These are phyloP conservation scores for Cicer pinnatifidum DNA, from an alignment of 306 rosid genomes.

Conservation along the genomic window DNA sequence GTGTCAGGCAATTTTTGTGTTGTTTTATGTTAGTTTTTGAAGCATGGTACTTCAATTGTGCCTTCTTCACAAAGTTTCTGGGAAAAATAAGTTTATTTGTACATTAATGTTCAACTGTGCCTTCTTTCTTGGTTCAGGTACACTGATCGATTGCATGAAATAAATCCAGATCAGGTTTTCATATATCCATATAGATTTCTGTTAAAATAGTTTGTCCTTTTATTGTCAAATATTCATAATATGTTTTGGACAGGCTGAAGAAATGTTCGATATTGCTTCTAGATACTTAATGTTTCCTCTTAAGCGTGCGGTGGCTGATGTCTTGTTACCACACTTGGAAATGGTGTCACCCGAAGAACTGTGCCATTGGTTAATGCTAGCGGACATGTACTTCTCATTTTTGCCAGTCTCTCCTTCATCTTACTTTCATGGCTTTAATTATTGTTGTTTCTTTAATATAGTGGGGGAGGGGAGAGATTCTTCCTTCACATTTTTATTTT, in stretches of 20 bases:
- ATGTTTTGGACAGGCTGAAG: constrained; percentile 70
- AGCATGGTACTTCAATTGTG: constrained; percentile 30
- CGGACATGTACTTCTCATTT: constrained; percentile 73
- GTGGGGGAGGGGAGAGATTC: neutral
- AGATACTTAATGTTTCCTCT: constrained; percentile 91
- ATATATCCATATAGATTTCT: constrained; percentile 27
- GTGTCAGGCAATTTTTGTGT: constrained; percentile 10
- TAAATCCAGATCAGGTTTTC: constrained; percentile 82
- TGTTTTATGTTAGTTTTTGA: constrained; percentile 7
- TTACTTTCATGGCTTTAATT: constrained; percentile 21
- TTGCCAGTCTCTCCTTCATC: constrained; percentile 30
- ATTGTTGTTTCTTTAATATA: neutral
- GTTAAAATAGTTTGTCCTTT: constrained; percentile 31
- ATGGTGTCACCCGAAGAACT: constrained; percentile 80
- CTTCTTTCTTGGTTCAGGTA: constrained; percentile 68
- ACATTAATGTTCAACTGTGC: constrained; percentile 28
- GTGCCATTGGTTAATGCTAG: constrained; percentile 83
- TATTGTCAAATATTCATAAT: constrained; percentile 39
- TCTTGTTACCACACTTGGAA: constrained; percentile 79
- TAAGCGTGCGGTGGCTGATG: constrained; percentile 94
- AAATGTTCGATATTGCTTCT: constrained; percentile 90
- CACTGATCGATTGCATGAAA: constrained; percentile 83
- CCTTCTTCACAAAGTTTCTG: constrained; percentile 33
- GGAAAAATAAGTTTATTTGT: constrained; percentile 23
- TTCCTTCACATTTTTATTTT: constrained; percentile 21